Evolutionary conservation across 1,284 basidiomycete species (phyloP), one percentile per base, ranked within the genome.

Genomic region (Vanrija humicola): DNA sequence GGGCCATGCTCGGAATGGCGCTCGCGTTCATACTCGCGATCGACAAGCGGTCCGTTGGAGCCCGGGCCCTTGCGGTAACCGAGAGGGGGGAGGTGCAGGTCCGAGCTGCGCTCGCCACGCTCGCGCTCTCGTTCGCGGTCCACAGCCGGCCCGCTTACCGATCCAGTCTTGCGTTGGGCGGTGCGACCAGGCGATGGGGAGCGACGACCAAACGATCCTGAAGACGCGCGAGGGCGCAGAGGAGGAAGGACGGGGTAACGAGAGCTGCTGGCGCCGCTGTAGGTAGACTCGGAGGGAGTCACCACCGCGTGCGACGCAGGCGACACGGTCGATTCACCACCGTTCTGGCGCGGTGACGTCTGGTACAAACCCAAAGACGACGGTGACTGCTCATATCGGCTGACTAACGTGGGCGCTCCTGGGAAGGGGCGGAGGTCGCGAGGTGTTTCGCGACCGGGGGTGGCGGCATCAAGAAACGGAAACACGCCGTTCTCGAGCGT

Each of bases 401-500:
- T 34, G 10, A 5, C 14, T 5, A n/a, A 12, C 12, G 34, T 34
- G 12, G 34, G 34, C 34, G 34, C 34, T 12, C 34, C 34, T 12
- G 34, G 34, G 34, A 34, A 34, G 6, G 34, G 34, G 12, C 34
- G 34, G 14, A 34, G 34, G n/a, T 42, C 40, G 12, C 40, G 40
- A 21, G 40, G 40, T 3, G 9, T 5, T 23, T 49, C 21, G 29
- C 38, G 26, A 38, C 34, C 34, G 14, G 34, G 34, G 34, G 34
- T 34, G 12, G 34, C 10, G 12, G 34, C 34, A 14, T 53, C 50
- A 48, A 55, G 50, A 51, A 53, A 48, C 55, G 54, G 52, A 50
- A 58, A 69, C 25, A 68, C 56, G 21, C 66, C 68, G 6, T 60
- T 52, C 46, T 64, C 59, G 18, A 67, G 54, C 14, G 66, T 52